Percentiles rank a stretch among this genome's conserved stretches.
Evolutionary conservation across 148 eudicot genomes (phyloP).

Genomic region (Heliosperma pusillum): DNA sequence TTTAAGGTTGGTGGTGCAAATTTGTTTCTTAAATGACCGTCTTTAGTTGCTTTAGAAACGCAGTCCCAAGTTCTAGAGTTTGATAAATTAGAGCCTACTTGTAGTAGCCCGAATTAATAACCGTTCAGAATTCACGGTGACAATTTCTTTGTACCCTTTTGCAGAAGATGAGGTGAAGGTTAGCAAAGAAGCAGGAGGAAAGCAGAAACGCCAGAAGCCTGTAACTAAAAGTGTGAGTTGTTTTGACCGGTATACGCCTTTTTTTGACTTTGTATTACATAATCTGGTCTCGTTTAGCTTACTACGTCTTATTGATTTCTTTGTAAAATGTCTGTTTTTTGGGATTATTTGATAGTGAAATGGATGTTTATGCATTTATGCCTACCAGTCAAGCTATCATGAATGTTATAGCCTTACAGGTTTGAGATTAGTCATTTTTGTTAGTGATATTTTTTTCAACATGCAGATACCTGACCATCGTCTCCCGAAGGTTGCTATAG

Average conservation of each 20-base stretch:
- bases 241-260: background rate
- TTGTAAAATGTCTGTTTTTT: background rate
- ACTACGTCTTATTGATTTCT: background rate
- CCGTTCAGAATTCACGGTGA: background rate
- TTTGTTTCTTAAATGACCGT: background rate
- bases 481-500: conserved; percentile 83
- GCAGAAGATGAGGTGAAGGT: conserved; percentile 31
- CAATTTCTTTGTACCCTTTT: background rate
- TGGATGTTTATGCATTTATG: background rate
- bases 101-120: background rate
- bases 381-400: background rate
- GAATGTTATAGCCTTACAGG: background rate
- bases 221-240: conserved; percentile 48
- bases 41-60: background rate
- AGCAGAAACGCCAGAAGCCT: conserved; percentile 32
- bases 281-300: background rate
- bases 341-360: background rate
- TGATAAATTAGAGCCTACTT: background rate
- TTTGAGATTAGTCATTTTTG: background rate
- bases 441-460: conserved; percentile 9
- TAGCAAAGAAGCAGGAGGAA: conserved; percentile 42
- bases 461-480: conserved; percentile 82
- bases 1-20: background rate
- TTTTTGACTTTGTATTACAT: background rate
- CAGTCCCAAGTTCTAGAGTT: background rate